Percentiles rank a stretch among this genome's conserved stretches.
These are phyloP conservation scores for Talaromyces sp. DNA, from an alignment of 2,329 filamentous ascomycete genomes.

Conservation along the genomic window DNA sequence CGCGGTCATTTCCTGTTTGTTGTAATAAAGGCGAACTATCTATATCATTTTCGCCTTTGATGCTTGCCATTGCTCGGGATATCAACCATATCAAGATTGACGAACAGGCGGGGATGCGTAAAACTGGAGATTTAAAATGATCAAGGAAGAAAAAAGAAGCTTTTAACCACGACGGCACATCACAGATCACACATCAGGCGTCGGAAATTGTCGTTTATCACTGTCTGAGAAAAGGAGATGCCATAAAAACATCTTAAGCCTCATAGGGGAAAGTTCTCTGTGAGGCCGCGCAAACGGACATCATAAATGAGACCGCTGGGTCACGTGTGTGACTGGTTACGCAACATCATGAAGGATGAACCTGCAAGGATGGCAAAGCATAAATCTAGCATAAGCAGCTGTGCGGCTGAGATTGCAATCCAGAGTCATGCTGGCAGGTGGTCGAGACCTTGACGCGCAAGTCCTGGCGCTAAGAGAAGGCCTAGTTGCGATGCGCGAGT, in stretches of 20 bases:
- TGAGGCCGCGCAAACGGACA: no score
- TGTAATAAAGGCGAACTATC: conserved; percentile 10
- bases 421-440: not conserved
- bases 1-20: not conserved
- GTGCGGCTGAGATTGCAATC: not conserved
- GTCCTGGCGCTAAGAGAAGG: not conserved
- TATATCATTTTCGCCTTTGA: not conserved
- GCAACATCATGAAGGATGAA: no score
- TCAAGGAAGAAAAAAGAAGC: not conserved
- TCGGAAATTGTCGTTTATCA: not conserved
- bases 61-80: not conserved
- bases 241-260: not conserved
- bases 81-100: not conserved
- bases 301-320: no score
- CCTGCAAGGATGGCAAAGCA: not conserved
- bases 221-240: not conserved
- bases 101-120: not conserved
- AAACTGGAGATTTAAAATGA: not conserved
- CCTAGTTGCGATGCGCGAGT: not conserved
- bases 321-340: no score
- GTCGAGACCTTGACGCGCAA: not conserved
- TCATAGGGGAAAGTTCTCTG: no score
- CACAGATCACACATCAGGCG: not conserved
- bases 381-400: not conserved
- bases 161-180: not conserved